Evolutionary conservation across 1,139 yeast genomes (phyloP).

Genomic region (Scheffersomyces cryptocercus): DNA sequence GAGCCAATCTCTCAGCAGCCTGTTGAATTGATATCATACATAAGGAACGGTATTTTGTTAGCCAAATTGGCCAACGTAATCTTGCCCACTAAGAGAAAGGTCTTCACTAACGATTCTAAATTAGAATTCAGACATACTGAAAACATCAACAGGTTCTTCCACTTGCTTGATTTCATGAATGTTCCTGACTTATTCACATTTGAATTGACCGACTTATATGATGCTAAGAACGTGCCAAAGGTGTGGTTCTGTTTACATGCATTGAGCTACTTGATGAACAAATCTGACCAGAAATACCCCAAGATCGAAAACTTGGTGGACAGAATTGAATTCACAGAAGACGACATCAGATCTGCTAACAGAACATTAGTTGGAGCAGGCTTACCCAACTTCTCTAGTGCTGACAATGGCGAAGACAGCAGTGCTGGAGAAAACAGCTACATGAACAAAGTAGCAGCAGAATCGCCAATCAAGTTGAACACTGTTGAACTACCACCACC

Average conservation of each 20-base stretch:
- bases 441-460: conserved; percentile 13
- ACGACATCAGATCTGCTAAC: conserved; percentile 70
- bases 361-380: conserved; percentile 61
- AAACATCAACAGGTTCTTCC: conserved; percentile 83
- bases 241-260: conserved; percentile 95
- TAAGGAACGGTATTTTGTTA: conserved; percentile 81
- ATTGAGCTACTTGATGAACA: conserved; percentile 65
- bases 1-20: conserved; percentile 59
- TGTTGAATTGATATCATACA: conserved; percentile 49
- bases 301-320: conserved; percentile 66
- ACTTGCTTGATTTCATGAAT: conserved; percentile 65
- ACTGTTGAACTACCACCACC: background rate
- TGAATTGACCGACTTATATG: conserved; percentile 90
- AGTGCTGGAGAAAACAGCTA: conserved; percentile 11
- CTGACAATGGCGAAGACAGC: conserved; percentile 27
- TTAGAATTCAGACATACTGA: conserved; percentile 90
- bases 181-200: conserved; percentile 88
- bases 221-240: conserved; percentile 88
- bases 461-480: conserved; percentile 6
- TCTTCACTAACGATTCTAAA: conserved; percentile 46
- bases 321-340: conserved; percentile 58
- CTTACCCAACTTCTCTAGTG: conserved; percentile 63
- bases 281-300: conserved; percentile 57
- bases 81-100: conserved; percentile 61
- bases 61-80: conserved; percentile 78